Evolutionary conservation across 495 filamentous ascomycete genomes (phyloP), one percentile per base, ranked within the genome.

Genomic region (Xylaria nigripes): DNA sequence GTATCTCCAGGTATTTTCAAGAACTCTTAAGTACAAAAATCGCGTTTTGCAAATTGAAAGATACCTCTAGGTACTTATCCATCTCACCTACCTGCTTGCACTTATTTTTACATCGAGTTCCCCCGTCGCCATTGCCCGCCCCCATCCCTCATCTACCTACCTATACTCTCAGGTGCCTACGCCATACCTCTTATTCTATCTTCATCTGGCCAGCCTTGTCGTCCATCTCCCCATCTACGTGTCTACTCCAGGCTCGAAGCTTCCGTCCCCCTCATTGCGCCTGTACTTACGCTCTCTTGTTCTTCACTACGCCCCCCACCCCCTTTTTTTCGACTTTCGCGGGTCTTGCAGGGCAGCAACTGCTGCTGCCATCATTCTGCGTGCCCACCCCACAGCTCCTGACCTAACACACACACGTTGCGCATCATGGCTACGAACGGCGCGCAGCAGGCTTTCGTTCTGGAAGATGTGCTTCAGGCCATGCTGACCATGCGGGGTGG

Each of bases 401-500:
- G 57, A 59, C 49, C 52, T 53, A 53, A 53, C 58, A 45, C 41
- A 42, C 55, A 59, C 46, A 45, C 51, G 24, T 57, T 56, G 54
- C 50, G 59, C 63, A 64, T 57, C 54, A 93, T 93, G 88, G 82
- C 86, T 70, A 78, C 83, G 67, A 84, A 85, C 64, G 70, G 74
- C 54, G 68, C 76, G 50, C 76, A 79, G 67, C 81, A 82, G 72
- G 82, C 79, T 73, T 93, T 94, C 72, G 81, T 80, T 64, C 86
- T 88, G 64, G 64, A 65, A 50, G 70, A 65, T 61, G 87, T 99
- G 57, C 79, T 96, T 60, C 80, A 81, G 60, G 94, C 94, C 54
- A 80, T 96, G 73, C 76, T 83, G 66, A 94, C 90, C 54, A 94
- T 99, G 89, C 86, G 88, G 69, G 89, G 86, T 73, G 85, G 84